These are phyloP conservation scores for Powellomyces hirtus DNA, from an alignment of 192 early-diverging fungal genomes.

Conservation along the genomic window DNA sequence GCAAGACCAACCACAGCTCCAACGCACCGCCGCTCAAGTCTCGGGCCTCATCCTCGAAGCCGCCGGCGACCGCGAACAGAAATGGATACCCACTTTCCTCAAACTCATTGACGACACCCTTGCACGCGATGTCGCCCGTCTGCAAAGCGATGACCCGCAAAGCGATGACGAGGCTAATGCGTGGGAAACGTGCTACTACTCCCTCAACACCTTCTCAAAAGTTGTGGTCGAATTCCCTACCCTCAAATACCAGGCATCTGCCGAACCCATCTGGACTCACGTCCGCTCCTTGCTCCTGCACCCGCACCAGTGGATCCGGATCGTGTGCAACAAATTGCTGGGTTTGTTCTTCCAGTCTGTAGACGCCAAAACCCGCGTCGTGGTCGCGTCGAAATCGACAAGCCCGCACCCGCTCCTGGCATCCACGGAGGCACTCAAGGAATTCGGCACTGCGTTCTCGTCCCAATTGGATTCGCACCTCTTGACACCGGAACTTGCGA, in stretches of 20 bases:
- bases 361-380: constrained; percentile 45
- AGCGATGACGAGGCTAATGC: constrained; percentile 50
- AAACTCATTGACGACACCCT: constrained; percentile 3
- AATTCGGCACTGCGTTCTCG: constrained; percentile 51
- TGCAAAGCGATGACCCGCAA: constrained; percentile 39
- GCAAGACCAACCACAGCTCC: constrained; percentile 60
- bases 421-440: constrained; percentile 39
- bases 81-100: constrained; percentile 23
- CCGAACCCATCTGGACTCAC: constrained; percentile 64
- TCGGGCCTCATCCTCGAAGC: constrained; percentile 82
- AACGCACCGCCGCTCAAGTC: constrained; percentile 79
- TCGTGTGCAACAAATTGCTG: constrained; percentile 65
- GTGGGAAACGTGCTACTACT: constrained; percentile 88
- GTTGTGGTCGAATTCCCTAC: constrained; percentile 46
- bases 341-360: constrained; percentile 76
- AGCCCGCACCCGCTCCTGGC: constrained; percentile 37
- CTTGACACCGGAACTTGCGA: constrained; percentile 75
- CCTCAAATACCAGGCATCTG: constrained; percentile 31
- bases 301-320: constrained; percentile 89
- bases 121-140: constrained; percentile 21
- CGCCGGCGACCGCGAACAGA: constrained; percentile 50
- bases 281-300: constrained; percentile 69
- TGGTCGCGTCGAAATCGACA: neutral
- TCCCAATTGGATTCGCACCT: constrained; percentile 41
- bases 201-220: constrained; percentile 73